Base-by-base conservation (phyloP, 2,329 filamentous ascomycete genomes). In the Botryotinia convoluta region DNA sequence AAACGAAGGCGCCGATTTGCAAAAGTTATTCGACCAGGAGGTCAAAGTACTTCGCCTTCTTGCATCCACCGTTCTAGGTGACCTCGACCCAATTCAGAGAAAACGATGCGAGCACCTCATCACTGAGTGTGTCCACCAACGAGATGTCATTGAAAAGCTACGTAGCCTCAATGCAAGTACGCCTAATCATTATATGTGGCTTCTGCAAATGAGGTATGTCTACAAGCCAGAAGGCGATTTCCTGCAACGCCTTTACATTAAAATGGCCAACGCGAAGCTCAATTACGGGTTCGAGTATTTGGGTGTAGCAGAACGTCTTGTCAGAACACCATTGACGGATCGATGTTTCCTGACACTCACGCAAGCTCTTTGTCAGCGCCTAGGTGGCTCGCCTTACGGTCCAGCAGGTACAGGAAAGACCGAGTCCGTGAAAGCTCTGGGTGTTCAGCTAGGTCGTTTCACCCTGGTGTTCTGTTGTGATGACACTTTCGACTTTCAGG, bases 381-480 rank as follows among this genome's bases (percentile, higher is more conserved):
- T 99, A 57, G 96, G 96, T 84, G 96, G 97, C 71, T 99, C 97
- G 67, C 96, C 96, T 0, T 99, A 99, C 80, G 96, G 96, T 69
- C 96, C 96, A 77, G 96, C 96, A 74, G 96, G 96, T 86, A 99
- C 96, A 62, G 96, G 96, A 82, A 99, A 99, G 84, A 99, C 96
- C 0, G 96, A 99, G 82, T 99, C 96, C 2, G 96, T 99, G 82
- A 99, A 99, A 84, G 96, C 96, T 32, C 88, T 99, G 39, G 97
- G 96, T 86, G 89, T 99, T 6, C 95, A 99, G 82, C 90, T 99
- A 72, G 97, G 96, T 81, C 91, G 97, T 74, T 99, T 99, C 82
- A 99, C 97, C 2, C 89, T 99, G 39, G 97, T 99, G 42, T 99
- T 99, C 86, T 99, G 97, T 83, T 99, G 96, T 85, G 96, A 99